phyloP scores from a whole-genome alignment of 2,329 filamentous ascomycete genomes.

The Apiospora pterosperma region DNA sequence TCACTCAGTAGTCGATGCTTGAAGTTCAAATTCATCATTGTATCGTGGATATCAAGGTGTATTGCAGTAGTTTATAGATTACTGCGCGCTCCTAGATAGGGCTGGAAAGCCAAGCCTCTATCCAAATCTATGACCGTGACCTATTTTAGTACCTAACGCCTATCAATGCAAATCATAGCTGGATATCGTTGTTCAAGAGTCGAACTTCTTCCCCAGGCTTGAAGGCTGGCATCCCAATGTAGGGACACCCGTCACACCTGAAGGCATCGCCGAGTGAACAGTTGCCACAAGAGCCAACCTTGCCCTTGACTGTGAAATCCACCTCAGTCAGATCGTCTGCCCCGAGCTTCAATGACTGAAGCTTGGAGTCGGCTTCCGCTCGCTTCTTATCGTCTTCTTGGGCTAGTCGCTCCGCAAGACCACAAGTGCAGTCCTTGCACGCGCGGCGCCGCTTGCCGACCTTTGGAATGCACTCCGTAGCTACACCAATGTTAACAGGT shows the following conservation, averaged over 20 bases:
- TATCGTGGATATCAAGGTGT: background rate
- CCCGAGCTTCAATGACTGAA: constrained; percentile 68
- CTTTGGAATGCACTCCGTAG: constrained; percentile 83
- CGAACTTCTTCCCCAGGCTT: constrained; percentile 94
- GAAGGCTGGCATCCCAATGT: constrained; percentile 71
- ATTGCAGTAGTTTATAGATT: background rate
- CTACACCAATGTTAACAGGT: constrained; percentile 37
- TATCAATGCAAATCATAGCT: constrained; percentile 55
- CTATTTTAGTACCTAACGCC: constrained; percentile 1
- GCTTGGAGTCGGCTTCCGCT: constrained; percentile 55
- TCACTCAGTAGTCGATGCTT: background rate
- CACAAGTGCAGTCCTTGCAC: constrained; percentile 98
- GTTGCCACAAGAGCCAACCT: constrained; percentile 91
- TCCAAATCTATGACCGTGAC: constrained; percentile 2
- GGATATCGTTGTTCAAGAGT: constrained; percentile 80
- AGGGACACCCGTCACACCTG: constrained; percentile 59
- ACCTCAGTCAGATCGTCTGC: constrained; percentile 81
- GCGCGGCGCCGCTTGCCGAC: constrained; percentile 84
- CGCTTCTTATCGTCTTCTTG: constrained; percentile 77
- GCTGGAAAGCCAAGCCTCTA: background rate
- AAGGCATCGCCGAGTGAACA: constrained; percentile 92
- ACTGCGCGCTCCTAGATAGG: background rate
- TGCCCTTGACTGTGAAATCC: constrained; percentile 97
- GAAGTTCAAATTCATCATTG: background rate
- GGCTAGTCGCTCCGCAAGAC: constrained; percentile 79